Conservation (phyloP, 2,329 filamentous ascomycete genomes). For the Ilyonectria mors-panacis region DNA sequence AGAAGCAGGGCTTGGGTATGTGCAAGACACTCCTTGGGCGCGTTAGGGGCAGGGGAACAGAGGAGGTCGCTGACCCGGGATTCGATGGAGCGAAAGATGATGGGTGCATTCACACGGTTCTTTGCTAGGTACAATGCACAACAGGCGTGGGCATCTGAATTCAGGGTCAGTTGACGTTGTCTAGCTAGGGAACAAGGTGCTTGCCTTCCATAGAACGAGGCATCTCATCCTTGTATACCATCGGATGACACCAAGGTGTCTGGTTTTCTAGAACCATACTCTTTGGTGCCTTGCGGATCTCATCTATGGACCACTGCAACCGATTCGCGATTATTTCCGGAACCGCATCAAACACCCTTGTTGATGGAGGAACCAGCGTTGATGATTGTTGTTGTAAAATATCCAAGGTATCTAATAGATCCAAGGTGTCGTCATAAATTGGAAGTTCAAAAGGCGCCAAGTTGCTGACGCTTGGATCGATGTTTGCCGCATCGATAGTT, state of each 20-base stretch:
- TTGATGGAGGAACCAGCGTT: slow-evolving; percentile 42
- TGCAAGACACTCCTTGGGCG: slow-evolving; percentile 53
- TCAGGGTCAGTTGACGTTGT: slow-evolving; percentile 13
- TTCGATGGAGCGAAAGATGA: slow-evolving; percentile 66
- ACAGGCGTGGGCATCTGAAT: slow-evolving; percentile 64
- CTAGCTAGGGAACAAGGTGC: neutral
- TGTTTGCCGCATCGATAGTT: slow-evolving; percentile 32
- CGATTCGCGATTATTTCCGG: slow-evolving; percentile 51
- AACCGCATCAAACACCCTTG: slow-evolving; percentile 40
- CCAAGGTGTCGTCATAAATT: slow-evolving; percentile 36
- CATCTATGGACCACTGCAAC: slow-evolving; percentile 62
- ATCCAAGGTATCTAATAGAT: slow-evolving; percentile 38
- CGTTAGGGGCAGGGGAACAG: slow-evolving; percentile 50
- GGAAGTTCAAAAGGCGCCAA: slow-evolving; percentile 32
- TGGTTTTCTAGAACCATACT: slow-evolving; percentile 64
- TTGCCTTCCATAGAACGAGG: slow-evolving; percentile 65
- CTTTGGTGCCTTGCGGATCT: slow-evolving; percentile 64
- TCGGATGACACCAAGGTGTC: slow-evolving; percentile 68
- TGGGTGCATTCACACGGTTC: slow-evolving; percentile 61
- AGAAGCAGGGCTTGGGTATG: slow-evolving; percentile 64
- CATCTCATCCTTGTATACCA: slow-evolving; percentile 67
- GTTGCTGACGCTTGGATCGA: slow-evolving; percentile 33
- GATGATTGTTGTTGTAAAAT: slow-evolving; percentile 38
- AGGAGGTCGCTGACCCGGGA: slow-evolving; percentile 61
- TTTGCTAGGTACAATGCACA: slow-evolving; percentile 68